Percentiles rank a stretch among this genome's conserved stretches.
phyloP scores from a whole-genome alignment of 108 stramenopile species.

The Discostella stelligeroides region DNA sequence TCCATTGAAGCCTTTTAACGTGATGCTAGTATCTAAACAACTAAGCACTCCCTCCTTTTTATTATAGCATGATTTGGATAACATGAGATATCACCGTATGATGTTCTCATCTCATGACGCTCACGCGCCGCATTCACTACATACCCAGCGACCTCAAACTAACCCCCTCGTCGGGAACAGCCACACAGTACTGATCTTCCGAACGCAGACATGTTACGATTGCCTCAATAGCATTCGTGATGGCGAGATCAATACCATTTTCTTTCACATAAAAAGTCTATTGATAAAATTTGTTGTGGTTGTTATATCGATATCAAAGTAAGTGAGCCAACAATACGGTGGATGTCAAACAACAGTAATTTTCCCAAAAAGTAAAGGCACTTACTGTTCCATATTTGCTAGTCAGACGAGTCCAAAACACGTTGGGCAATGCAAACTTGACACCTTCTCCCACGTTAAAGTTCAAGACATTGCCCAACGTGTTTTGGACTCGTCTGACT shows the following conservation, averaged over 20 bases:
- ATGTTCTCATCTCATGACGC: too few relatives aligned
- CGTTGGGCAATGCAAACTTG: conserved; percentile 84
- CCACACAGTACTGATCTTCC: conserved; percentile 82
- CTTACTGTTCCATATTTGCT: conserved; percentile 81
- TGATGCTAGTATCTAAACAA: too few relatives aligned
- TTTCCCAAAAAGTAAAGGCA: not conserved
- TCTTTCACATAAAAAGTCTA: conserved; percentile 81
- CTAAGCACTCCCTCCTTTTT: too few relatives aligned
- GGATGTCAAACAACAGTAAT: not conserved
- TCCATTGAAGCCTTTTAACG: too few relatives aligned
- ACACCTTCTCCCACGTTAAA: conserved; percentile 89
- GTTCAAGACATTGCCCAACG: conserved; percentile 84
- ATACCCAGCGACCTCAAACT: conserved; percentile 73
- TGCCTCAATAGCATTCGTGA: conserved; percentile 82
- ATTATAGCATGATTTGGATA: too few relatives aligned
- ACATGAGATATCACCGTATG: too few relatives aligned
- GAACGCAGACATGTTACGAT: conserved; percentile 78
- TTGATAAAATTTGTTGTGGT: not conserved
- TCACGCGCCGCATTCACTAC: conserved; percentile 1
- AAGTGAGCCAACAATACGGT: not conserved
- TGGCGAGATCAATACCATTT: conserved; percentile 85
- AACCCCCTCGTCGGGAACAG: conserved; percentile 72
- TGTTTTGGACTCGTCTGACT: conserved; percentile 85
- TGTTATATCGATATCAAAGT: not conserved
- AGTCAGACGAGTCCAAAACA: conserved; percentile 85